These are phyloP conservation scores for Nicotiana tomentosiformis DNA, from an alignment of 257 asterid species.

Conservation along the genomic window DNA sequence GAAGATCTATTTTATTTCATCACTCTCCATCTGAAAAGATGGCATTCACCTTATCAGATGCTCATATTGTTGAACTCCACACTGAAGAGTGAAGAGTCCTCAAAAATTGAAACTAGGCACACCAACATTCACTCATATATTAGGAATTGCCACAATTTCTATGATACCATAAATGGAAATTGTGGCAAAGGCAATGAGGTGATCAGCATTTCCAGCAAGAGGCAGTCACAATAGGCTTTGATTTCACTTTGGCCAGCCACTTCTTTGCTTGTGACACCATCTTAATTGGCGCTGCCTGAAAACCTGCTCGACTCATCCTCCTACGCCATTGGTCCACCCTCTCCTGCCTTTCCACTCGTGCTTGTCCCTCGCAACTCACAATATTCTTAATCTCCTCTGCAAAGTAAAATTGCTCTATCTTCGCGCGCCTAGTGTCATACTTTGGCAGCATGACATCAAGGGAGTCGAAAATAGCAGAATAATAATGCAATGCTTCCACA, in stretches of 20 bases:
- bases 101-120: background rate
- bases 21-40: too few species aligned
- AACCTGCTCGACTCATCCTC: slow-evolving; percentile 82
- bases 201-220: slow-evolving; percentile 86
- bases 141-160: too few species aligned
- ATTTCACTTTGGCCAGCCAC: slow-evolving; percentile 53
- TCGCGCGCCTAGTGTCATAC: slow-evolving; percentile 64
- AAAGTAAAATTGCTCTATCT: slow-evolving; percentile 75
- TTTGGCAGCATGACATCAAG: slow-evolving; percentile 70
- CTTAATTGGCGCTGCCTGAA: slow-evolving; percentile 55
- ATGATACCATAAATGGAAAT: too few species aligned
- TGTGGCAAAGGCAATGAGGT: background rate
- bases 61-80: too few species aligned
- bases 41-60: too few species aligned
- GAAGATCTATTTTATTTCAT: too few species aligned
- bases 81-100: too few species aligned
- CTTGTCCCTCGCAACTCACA: slow-evolving; percentile 85
- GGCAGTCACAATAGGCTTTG: slow-evolving; percentile 75
- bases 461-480: slow-evolving; percentile 73
- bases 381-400: slow-evolving; percentile 87
- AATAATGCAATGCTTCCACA: slow-evolving; percentile 76
- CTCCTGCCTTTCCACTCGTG: slow-evolving; percentile 48
- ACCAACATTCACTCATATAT: background rate
- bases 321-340: too few species aligned
- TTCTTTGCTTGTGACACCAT: slow-evolving; percentile 59